These are phyloP conservation scores for Zygoascus flipseniorum DNA, from an alignment of 805 yeast genomes.

Conservation along the genomic window DNA sequence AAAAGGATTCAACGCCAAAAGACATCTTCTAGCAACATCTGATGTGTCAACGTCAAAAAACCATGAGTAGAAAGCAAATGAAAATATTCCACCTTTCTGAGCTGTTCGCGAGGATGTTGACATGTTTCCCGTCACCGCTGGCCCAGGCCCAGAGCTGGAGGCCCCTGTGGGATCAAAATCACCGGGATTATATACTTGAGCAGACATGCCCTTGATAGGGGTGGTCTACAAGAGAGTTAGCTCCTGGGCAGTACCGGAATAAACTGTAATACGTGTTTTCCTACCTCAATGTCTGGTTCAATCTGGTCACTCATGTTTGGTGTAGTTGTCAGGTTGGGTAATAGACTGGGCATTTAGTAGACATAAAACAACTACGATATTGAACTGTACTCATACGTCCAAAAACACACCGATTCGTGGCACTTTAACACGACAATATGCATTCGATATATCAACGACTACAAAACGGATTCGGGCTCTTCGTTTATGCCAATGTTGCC, in stretches of 20 bases:
- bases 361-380: too few relatives aligned
- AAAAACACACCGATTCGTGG: neutral
- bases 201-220: constrained; percentile 12
- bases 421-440: constrained; percentile 17
- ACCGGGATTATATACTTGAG: constrained; percentile 28
- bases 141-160: constrained; percentile 6
- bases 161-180: constrained; percentile 21
- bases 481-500: constrained; percentile 25
- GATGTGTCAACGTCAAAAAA: constrained; percentile 63
- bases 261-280: neutral
- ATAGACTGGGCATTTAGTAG: neutral
- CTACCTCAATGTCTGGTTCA: constrained; percentile 3
- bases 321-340: neutral
- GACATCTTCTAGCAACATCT: constrained; percentile 49
- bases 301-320: neutral
- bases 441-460: constrained; percentile 27
- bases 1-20: constrained; percentile 51
- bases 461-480: constrained; percentile 27
- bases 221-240: neutral
- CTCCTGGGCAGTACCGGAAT: neutral
- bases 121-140: constrained; percentile 10
- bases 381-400: too few relatives aligned
- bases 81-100: constrained; percentile 40
- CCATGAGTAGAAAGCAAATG: constrained; percentile 50
- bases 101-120: neutral